A percentile compares a stretch with the other conserved stretches of the same genome.
phyloP scores from a whole-genome alignment of 202 grass and related monocot genomes.

The Schoenoplectus tabernaemontani region DNA sequence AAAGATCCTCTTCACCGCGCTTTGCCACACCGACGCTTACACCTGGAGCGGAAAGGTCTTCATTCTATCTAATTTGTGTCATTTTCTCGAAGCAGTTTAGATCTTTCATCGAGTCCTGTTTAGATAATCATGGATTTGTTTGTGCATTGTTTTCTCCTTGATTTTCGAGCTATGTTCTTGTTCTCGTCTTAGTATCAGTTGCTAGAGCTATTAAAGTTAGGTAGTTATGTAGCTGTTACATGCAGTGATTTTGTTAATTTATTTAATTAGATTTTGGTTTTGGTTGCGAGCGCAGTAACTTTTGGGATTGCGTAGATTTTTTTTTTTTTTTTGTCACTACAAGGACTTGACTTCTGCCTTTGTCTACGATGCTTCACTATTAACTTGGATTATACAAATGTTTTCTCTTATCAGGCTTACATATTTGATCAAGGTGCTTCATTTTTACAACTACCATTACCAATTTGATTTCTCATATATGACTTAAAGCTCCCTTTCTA shows the following conservation, averaged over 20 bases:
- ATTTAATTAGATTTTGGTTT: background rate
- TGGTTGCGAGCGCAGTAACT: background rate
- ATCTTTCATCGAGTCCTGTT: background rate
- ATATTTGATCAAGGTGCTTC: background rate
- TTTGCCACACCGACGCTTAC: conserved; percentile 97
- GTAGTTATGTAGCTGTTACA: background rate
- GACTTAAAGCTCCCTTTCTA: background rate
- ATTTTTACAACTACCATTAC: background rate
- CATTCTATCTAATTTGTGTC: background rate
- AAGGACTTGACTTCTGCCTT: background rate
- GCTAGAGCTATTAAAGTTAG: background rate
- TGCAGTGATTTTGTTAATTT: background rate
- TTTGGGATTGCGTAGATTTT: background rate
- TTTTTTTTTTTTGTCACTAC: background rate
- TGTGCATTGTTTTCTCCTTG: background rate
- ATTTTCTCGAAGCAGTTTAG: background rate
- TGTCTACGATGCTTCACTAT: background rate
- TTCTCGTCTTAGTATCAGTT: background rate
- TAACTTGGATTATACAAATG: background rate
- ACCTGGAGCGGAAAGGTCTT: conserved; percentile 95
- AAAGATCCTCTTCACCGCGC: conserved; percentile 82
- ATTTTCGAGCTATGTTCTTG: background rate
- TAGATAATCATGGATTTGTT: background rate
- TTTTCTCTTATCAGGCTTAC: background rate
- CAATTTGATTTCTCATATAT: background rate